A percentile compares a stretch with the other conserved stretches of the same genome.
Conservation (phyloP, 2,329 filamentous ascomycete species). For the Pseudocercospora vitis region DNA sequence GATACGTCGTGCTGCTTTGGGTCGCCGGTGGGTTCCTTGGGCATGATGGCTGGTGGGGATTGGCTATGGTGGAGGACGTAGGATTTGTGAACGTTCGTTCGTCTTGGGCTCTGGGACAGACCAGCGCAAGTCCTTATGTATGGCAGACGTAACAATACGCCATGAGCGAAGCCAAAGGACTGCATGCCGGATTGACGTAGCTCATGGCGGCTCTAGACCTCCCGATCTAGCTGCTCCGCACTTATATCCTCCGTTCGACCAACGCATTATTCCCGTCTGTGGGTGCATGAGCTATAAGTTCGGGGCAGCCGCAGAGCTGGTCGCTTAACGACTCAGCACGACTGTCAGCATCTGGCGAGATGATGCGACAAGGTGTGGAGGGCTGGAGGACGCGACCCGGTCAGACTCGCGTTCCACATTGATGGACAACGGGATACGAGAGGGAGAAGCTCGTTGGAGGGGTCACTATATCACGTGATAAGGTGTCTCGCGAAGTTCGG, state of each 20-base stretch:
- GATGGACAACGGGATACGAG: neutral
- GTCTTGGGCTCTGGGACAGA: too few species aligned
- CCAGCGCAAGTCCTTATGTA: too few species aligned
- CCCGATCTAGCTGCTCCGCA: slow-evolving; percentile 7
- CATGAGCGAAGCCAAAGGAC: neutral
- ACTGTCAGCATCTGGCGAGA: too few species aligned
- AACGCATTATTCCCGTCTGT: neutral
- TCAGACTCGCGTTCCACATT: neutral
- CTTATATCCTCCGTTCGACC: slow-evolving; percentile 3
- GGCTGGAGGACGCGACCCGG: neutral
- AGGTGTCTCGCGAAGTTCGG: neutral
- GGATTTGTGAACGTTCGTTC: too few species aligned
- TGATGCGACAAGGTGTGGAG: too few species aligned
- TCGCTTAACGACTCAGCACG: neutral
- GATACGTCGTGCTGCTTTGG: slow-evolving; percentile 41
- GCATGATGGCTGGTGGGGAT: slow-evolving; percentile 18
- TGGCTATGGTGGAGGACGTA: too few species aligned
- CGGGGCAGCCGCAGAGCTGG: neutral
- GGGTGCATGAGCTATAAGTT: neutral
- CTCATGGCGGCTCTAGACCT: slow-evolving; percentile 9
- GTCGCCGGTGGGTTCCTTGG: slow-evolving; percentile 40
- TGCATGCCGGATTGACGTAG: slow-evolving; percentile 6
- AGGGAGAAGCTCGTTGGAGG: neutral
- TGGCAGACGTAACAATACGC: neutral
- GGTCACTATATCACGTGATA: neutral